Percentiles rank a stretch among this genome's conserved stretches.
Conservation (phyloP, 352 stramenopile genomes). For the Phytophthora hybrid region DNA sequence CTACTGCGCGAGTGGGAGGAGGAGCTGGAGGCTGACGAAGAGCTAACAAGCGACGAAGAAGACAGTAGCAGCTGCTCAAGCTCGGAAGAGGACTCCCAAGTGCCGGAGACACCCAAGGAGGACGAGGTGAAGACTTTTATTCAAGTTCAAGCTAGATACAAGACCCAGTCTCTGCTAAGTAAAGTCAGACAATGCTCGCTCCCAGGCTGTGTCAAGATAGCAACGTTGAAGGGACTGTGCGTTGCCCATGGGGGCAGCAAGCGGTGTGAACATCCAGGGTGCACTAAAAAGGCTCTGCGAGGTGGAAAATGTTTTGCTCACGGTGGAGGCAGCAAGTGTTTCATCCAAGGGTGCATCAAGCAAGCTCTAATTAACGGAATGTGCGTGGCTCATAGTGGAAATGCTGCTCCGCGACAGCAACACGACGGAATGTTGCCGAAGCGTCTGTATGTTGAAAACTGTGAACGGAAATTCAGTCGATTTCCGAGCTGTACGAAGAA, state of each 20-base stretch:
- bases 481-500: background rate
- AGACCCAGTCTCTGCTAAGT: too few relatives aligned
- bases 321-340: background rate
- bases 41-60: background rate
- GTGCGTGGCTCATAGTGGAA: background rate
- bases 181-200: background rate
- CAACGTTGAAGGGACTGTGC: background rate
- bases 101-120: background rate
- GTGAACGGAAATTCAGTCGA: background rate
- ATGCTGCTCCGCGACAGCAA: background rate
- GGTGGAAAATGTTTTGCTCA: background rate
- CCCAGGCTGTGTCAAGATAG: background rate
- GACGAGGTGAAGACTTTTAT: background rate
- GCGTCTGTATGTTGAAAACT: background rate
- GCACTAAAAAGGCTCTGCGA: background rate
- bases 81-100: background rate
- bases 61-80: background rate
- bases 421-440: background rate
- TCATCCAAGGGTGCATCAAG: background rate
- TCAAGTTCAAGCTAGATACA: too few relatives aligned
- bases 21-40: background rate
- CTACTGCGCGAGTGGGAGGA: background rate
- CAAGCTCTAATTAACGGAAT: background rate
- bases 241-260: background rate
- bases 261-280: background rate